Conservation (phyloP, 352 stramenopile species). For the Globisporangium recalcitrans region DNA sequence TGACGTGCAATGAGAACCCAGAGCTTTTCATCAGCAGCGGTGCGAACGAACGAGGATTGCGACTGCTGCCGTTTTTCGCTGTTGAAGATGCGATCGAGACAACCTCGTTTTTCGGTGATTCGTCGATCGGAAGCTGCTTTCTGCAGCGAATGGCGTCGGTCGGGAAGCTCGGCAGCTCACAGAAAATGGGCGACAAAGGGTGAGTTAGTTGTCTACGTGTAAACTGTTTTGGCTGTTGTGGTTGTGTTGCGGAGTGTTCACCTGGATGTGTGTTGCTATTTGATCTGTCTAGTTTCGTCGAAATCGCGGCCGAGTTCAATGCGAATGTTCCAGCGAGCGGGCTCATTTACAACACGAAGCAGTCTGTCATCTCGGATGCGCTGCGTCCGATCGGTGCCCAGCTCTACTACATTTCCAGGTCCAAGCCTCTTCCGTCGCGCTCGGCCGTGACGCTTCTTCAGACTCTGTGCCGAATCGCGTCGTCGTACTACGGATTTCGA, state of each 20-base stretch:
- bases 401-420: slow-evolving; percentile 70
- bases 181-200: slow-evolving; percentile 57
- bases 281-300: slow-evolving; percentile 47
- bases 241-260: background rate
- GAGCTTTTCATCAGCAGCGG: slow-evolving; percentile 67
- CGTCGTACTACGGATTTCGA: slow-evolving; percentile 82
- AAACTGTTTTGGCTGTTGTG: too few species aligned
- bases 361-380: slow-evolving; percentile 65
- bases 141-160: slow-evolving; percentile 71
- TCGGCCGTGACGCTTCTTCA: slow-evolving; percentile 75
- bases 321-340: slow-evolving; percentile 84
- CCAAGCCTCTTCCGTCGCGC: slow-evolving; percentile 53
- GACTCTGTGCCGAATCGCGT: slow-evolving; percentile 80
- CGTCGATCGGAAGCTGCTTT: slow-evolving; percentile 75
- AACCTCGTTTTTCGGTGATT: slow-evolving; percentile 74
- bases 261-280: background rate
- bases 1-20: slow-evolving; percentile 69
- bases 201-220: slow-evolving; percentile 22
- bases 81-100: slow-evolving; percentile 63
- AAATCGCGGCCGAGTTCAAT: slow-evolving; percentile 88
- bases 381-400: slow-evolving; percentile 78
- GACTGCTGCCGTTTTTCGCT: slow-evolving; percentile 66
- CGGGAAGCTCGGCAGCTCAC: slow-evolving; percentile 48
- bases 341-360: slow-evolving; percentile 81
- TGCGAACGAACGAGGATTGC: slow-evolving; percentile 64